Evolutionary conservation across 345 rosid genomes (phyloP).

Genomic region (Hypericum androsaemum): DNA sequence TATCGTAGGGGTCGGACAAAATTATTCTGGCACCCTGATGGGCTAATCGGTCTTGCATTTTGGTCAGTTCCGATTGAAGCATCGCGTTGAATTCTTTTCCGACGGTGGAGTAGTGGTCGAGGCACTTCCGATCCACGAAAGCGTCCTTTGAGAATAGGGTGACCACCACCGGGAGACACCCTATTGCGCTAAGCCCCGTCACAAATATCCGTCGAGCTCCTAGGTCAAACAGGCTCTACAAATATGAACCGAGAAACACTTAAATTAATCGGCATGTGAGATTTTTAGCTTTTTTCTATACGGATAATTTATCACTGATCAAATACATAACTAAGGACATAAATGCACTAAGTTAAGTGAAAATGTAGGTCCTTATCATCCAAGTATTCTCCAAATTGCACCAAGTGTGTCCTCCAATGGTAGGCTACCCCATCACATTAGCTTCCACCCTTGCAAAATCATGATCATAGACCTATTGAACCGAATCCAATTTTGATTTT

Average conservation of each 20-base stretch:
- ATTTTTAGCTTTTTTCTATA: too few relatives aligned
- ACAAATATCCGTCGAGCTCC: conserved; percentile 47
- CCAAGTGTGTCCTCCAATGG: too few relatives aligned
- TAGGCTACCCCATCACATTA: too few relatives aligned
- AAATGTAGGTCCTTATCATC: too few relatives aligned
- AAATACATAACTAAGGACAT: too few relatives aligned
- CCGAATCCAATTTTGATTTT: too few relatives aligned
- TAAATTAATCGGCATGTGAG: too few relatives aligned
- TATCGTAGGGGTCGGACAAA: conserved; percentile 29
- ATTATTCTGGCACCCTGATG: conserved; percentile 28
- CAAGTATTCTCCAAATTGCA: too few relatives aligned
- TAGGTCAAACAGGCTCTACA: conserved; percentile 45
- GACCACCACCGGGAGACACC: conserved; percentile 66
- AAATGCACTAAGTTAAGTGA: too few relatives aligned
- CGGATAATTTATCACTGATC: too few relatives aligned
- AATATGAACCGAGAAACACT: background rate
- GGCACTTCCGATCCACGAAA: conserved; percentile 34
- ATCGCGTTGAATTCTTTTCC: conserved; percentile 38
- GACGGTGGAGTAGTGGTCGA: conserved; percentile 35
- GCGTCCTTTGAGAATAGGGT: conserved; percentile 38
- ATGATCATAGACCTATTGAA: too few relatives aligned
- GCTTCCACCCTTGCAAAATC: too few relatives aligned
- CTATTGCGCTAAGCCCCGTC: conserved; percentile 59
- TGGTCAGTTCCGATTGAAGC: conserved; percentile 39
- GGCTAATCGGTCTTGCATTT: conserved; percentile 24